Evolutionary conservation across 2,329 filamentous ascomycete genomes (phyloP).

Genomic region (Colletotrichum euphorbiae): DNA sequence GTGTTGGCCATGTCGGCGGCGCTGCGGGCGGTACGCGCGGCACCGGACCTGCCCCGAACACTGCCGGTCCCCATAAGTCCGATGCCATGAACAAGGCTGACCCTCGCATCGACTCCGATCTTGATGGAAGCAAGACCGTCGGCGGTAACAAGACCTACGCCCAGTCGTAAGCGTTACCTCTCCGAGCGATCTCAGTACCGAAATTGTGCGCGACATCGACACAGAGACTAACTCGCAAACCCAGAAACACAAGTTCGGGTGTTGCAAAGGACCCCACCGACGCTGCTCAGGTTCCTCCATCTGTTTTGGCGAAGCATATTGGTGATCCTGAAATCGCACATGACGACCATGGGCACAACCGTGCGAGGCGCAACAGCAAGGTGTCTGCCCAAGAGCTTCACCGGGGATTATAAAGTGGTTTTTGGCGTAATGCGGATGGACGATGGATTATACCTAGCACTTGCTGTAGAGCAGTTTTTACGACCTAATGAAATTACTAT

Average conservation of each 20-base stretch:
- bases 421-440: not conserved
- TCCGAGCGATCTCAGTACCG: conserved; percentile 23
- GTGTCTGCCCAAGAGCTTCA: conserved; percentile 61
- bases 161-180: conserved; percentile 50
- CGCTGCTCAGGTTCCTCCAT: conserved; percentile 68
- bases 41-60: conserved; percentile 49
- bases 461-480: conserved; percentile 31
- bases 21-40: conserved; percentile 40
- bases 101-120: conserved; percentile 66
- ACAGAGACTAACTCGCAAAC: conserved; percentile 38
- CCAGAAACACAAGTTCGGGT: conserved; percentile 33
- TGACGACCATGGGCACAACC: conserved; percentile 56
- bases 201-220: conserved; percentile 27
- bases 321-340: conserved; percentile 61
- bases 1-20: conserved; percentile 48
- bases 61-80: conserved; percentile 59
- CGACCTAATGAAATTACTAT: conserved; percentile 33
- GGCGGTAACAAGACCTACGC: conserved; percentile 64
- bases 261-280: conserved; percentile 61
- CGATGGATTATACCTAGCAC: conserved; percentile 31
- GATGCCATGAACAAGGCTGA: conserved; percentile 67
- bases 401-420: conserved; percentile 54
- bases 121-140: conserved; percentile 65
- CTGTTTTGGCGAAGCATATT: conserved; percentile 60
- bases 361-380: conserved; percentile 58